phyloP scores from a whole-genome alignment of 768 basidiomycete genomes.

The Mycena kentingensis region DNA sequence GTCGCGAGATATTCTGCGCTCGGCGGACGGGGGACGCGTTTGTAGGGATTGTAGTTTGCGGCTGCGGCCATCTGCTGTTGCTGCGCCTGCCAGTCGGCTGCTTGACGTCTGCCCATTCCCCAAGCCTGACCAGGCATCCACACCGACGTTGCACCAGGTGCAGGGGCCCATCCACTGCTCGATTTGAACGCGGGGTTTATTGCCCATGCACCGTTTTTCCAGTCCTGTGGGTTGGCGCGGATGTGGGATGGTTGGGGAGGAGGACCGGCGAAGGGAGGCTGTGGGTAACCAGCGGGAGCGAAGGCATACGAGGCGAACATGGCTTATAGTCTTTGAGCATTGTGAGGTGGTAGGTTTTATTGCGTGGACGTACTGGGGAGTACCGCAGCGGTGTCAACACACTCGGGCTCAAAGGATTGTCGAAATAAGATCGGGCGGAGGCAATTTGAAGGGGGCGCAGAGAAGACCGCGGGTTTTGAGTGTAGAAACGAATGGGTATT shows the following conservation, averaged over 20 bases:
- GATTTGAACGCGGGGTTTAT: conserved; percentile 44
- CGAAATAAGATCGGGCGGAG: too few relatives aligned
- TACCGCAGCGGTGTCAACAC: too few relatives aligned
- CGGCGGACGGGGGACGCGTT: conserved; percentile 59
- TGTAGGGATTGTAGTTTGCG: conserved; percentile 57
- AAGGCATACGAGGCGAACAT: conserved; percentile 16
- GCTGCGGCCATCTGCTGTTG: conserved; percentile 30
- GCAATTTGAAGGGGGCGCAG: too few relatives aligned
- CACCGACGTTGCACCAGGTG: conserved; percentile 26
- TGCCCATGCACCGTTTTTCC: conserved; percentile 21
- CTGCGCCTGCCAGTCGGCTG: conserved; percentile 24
- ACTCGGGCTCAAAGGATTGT: too few relatives aligned
- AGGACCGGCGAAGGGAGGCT: conserved; percentile 20
- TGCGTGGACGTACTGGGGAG: too few relatives aligned
- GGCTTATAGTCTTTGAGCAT: too few relatives aligned
- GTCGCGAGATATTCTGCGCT: conserved; percentile 68
- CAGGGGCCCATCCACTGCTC: conserved; percentile 29
- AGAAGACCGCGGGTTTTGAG: too few relatives aligned
- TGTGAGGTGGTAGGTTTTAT: too few relatives aligned
- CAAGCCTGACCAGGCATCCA: conserved; percentile 49
- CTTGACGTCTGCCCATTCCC: conserved; percentile 36
- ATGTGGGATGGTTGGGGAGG: conserved; percentile 20
- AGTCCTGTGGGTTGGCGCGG: conserved; percentile 18
- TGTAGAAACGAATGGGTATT: too few relatives aligned
- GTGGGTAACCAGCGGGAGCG: conserved; percentile 17